Evolutionary conservation across 257 asterid species (phyloP).

Genomic region (Solanum sparsipilum): DNA sequence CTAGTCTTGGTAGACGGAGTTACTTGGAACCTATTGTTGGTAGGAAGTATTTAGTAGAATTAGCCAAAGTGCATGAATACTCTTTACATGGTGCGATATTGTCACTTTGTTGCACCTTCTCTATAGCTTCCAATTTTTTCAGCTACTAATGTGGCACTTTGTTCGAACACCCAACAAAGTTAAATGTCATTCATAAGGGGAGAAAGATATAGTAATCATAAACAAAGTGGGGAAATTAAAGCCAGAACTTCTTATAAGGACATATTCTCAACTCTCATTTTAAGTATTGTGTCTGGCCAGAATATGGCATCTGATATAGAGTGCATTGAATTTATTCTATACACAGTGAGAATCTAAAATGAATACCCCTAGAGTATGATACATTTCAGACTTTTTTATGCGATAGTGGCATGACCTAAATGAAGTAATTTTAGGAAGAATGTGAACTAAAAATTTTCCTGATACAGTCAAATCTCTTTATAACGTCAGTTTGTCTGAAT

Average conservation of each 20-base stretch:
- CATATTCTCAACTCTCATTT: not conserved
- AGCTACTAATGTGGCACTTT: not conserved
- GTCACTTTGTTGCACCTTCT: not conserved
- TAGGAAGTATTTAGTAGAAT: not conserved
- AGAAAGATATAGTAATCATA: not conserved
- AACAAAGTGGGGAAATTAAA: not conserved
- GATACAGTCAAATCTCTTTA: not conserved
- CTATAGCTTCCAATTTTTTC: not conserved
- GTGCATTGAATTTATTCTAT: not conserved
- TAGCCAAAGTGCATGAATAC: not conserved
- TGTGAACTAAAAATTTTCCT: not conserved
- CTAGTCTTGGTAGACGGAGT: no score
- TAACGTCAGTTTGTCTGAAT: not conserved
- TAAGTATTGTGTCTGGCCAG: not conserved
- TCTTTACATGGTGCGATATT: not conserved
- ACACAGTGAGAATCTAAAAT: not conserved
- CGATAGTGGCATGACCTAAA: not conserved
- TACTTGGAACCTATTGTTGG: not conserved
- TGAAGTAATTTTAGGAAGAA: not conserved
- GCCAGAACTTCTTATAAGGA: not conserved
- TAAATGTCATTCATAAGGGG: not conserved
- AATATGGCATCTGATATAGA: not conserved
- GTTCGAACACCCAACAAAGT: not conserved
- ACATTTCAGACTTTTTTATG: not conserved
- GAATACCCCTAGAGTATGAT: not conserved